phyloP scores from a whole-genome alignment of 352 stramenopile species.

The Pythium aquatile region DNA sequence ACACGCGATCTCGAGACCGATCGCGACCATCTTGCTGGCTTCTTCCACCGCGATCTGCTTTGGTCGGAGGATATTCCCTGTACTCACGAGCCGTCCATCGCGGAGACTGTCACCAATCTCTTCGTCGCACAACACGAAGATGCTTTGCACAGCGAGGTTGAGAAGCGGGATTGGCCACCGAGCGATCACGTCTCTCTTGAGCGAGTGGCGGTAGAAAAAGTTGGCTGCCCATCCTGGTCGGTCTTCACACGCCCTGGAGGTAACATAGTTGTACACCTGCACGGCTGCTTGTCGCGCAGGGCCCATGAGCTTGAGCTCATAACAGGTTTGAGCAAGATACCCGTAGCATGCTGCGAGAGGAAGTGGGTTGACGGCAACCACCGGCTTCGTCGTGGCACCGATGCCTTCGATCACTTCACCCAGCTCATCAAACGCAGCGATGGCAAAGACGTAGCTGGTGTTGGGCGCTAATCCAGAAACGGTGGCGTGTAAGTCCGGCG shows the following conservation, averaged over 20 bases:
- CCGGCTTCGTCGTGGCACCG: conserved; percentile 53
- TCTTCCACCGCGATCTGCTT: conserved; percentile 48
- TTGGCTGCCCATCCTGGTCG: conserved; percentile 51
- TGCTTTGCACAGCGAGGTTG: conserved; percentile 45
- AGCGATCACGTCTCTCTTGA: conserved; percentile 43
- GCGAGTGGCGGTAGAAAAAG: conserved; percentile 60
- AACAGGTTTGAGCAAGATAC: conserved; percentile 61
- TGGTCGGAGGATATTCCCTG: conserved; percentile 25
- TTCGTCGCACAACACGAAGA: conserved; percentile 54
- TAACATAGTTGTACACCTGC: conserved; percentile 47
- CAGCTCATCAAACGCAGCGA: conserved; percentile 67
- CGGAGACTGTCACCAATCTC: conserved; percentile 43
- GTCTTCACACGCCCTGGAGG: conserved; percentile 32
- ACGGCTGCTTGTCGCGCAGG: conserved; percentile 39
- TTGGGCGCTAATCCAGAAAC: conserved; percentile 60
- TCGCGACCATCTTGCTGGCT: conserved; percentile 42
- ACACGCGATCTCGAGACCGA: conserved; percentile 63
- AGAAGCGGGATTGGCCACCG: conserved; percentile 53
- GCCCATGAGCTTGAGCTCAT: conserved; percentile 29
- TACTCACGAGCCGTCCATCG: conserved; percentile 37
- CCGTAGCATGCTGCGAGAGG: conserved; percentile 63
- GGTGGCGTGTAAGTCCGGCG: conserved; percentile 27
- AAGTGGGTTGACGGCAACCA: conserved; percentile 69
- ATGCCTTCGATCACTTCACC: conserved; percentile 67
- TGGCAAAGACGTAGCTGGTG: conserved; percentile 83